phyloP scores from a whole-genome alignment of 2,329 filamentous ascomycete species.

The Aphanoascus verrucosus region DNA sequence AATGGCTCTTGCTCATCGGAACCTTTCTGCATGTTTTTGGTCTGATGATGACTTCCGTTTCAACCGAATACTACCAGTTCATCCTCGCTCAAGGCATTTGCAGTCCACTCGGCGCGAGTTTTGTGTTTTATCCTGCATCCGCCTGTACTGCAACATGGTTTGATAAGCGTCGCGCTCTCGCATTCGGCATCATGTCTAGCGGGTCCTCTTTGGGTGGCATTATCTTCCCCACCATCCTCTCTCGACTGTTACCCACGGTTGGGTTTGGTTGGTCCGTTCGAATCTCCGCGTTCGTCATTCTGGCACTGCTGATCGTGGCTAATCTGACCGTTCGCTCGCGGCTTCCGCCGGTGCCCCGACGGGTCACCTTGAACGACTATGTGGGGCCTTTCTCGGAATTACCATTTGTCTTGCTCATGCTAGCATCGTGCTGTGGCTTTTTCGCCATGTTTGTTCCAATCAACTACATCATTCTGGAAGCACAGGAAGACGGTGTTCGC shows the following conservation, averaged over 20 bases:
- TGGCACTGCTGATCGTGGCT: slow-evolving; percentile 27
- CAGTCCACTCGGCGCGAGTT: slow-evolving; percentile 24
- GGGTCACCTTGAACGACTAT: slow-evolving; percentile 10
- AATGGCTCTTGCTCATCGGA: slow-evolving; percentile 28
- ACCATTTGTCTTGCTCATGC: slow-evolving; percentile 35
- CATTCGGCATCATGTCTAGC: slow-evolving; percentile 26
- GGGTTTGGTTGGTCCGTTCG: slow-evolving; percentile 32
- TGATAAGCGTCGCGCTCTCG: slow-evolving; percentile 22
- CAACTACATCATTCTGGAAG: slow-evolving; percentile 19
- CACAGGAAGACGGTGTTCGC: slow-evolving; percentile 19
- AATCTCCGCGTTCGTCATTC: slow-evolving; percentile 33
- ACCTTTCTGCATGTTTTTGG: slow-evolving; percentile 23
- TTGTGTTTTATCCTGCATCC: slow-evolving; percentile 24
- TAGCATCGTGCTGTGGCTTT: slow-evolving; percentile 47
- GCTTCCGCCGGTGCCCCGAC: slow-evolving; percentile 20
- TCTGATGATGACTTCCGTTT: slow-evolving; percentile 32
- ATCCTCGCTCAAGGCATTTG: slow-evolving; percentile 31
- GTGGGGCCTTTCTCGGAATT: slow-evolving; percentile 37
- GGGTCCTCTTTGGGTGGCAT: slow-evolving; percentile 30
- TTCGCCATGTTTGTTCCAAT: slow-evolving; percentile 23
- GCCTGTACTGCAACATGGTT: slow-evolving; percentile 25
- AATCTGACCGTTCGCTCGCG: slow-evolving; percentile 29
- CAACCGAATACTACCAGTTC: slow-evolving; percentile 30
- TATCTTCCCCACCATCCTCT: slow-evolving; percentile 28
- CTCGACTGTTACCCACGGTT: slow-evolving; percentile 21